Evolutionary conservation across 805 yeast genomes (phyloP).

Genomic region (Metschnikowia anglica): DNA sequence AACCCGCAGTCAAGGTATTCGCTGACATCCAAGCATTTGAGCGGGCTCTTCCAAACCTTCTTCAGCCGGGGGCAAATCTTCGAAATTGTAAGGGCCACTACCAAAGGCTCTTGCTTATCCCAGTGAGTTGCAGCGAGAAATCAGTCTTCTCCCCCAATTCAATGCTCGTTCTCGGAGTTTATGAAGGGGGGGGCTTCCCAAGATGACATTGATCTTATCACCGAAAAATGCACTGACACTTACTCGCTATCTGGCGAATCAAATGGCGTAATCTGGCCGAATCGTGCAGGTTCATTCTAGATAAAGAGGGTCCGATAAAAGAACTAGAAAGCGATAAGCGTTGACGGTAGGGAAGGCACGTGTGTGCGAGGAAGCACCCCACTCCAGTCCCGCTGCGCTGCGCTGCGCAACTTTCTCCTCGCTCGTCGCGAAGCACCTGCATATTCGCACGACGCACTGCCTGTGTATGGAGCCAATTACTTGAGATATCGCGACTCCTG

Average conservation of each 20-base stretch:
- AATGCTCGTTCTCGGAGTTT: too few relatives aligned
- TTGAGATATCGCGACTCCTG: slow-evolving; percentile 3
- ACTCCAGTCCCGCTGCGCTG: neutral
- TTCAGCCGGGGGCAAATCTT: too few relatives aligned
- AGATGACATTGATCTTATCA: neutral
- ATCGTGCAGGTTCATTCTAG: slow-evolving; percentile 1
- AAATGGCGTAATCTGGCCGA: neutral
- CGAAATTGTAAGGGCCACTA: too few relatives aligned
- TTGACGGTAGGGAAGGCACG: slow-evolving; percentile 4
- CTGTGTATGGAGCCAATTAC: neutral
- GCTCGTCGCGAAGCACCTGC: slow-evolving; percentile 1
- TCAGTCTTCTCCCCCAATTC: too few relatives aligned
- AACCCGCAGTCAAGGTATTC: too few relatives aligned
- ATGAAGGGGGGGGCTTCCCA: too few relatives aligned
- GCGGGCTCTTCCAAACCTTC: too few relatives aligned
- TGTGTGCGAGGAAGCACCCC: slow-evolving; percentile 1
- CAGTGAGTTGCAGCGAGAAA: too few relatives aligned
- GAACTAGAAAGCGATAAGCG: neutral
- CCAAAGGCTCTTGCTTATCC: too few relatives aligned
- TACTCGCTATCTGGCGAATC: slow-evolving; percentile 8
- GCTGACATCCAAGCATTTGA: too few relatives aligned
- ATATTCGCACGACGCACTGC: neutral
- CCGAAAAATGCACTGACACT: neutral
- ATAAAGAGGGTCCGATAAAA: neutral
- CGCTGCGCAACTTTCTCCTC: neutral